Percentiles rank a stretch among this genome's conserved stretches.
Conservation (phyloP, 371 early-diverging fungal genomes). For the Phascolomyces articulosus region DNA sequence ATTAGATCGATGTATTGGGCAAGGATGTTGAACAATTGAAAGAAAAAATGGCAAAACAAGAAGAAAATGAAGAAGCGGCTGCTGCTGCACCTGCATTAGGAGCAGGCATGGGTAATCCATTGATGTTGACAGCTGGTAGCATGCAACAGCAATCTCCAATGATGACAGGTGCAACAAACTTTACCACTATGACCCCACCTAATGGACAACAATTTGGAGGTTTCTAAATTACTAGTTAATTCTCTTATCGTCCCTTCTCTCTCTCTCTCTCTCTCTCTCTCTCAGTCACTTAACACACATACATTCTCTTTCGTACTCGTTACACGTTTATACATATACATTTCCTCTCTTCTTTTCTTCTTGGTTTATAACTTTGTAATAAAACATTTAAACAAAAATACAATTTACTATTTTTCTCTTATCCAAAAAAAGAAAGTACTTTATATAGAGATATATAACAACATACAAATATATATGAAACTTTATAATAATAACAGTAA, state of each 20-base stretch:
- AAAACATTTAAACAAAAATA: background rate
- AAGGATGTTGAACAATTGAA: constrained; percentile 29
- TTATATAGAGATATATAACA: background rate
- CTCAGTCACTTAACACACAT: no score
- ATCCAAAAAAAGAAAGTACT: background rate
- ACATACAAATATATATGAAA: background rate
- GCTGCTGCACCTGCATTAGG: constrained; percentile 33
- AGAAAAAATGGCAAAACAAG: constrained; percentile 26
- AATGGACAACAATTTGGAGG: constrained; percentile 10
- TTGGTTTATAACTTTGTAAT: constrained; percentile 1
- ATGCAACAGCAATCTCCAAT: constrained; percentile 49
- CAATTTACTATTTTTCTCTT: background rate
- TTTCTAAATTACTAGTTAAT: constrained; percentile 7
- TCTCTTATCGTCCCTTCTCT: background rate
- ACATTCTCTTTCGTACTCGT: background rate
- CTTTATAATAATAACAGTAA: no score
- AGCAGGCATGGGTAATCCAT: constrained; percentile 63
- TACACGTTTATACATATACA: background rate
- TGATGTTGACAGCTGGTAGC: constrained; percentile 64
- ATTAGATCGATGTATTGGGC: constrained; percentile 26
- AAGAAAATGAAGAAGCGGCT: constrained; percentile 32
- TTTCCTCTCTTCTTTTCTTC: background rate
- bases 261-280: background rate
- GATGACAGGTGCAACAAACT: constrained; percentile 19
- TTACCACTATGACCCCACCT: constrained; percentile 8